Evolutionary conservation across 768 basidiomycete genomes (phyloP), one percentile per base, ranked within the genome.

Genomic region (Strobilomyces confusus): DNA sequence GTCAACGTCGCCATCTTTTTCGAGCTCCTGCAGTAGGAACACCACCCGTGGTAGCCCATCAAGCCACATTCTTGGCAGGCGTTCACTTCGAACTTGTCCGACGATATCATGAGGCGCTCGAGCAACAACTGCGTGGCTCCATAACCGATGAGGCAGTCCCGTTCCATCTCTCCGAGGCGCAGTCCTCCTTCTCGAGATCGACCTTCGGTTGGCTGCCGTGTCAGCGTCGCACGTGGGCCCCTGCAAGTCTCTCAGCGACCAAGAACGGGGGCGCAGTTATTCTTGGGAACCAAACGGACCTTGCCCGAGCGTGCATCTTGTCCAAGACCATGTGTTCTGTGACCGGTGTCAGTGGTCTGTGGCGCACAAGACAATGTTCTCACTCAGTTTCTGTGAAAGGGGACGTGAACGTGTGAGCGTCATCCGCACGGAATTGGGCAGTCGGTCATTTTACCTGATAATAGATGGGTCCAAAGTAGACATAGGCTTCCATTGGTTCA

Each of bases 231-330:
- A 67, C 94, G 88, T 43, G 97, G 97, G 15, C 97, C 95, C 64
- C 92, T 94, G 68, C 4, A 26, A 26, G n/a, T 23, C 22, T 29
- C n/a, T 58, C 48, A 54, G 59, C 57, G 40, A 57, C 26, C 29
- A 25, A 32, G 23, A 9, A n/a, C 1, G 19, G 14, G 22, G 38
- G 5, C 34, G 38, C 46, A 48, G 26, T 38, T 49, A 55, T 59
- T 49, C 47, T 60, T 58, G 54, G 44, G 48, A n/a, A 42, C 47
- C 37, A 23, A 25, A 34, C 78, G 62, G 69, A 87, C 92, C 92
- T 87, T 47, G 97, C 94, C 53, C 97, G 87, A 59, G 97, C 97
- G 63, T 99, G 97, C 97, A 99, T 99, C 78, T 99, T 99, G 79
- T 99, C 97, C 87, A 98, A 89, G 47, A 98, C 95, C 95, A 98